phyloP scores from a whole-genome alignment of 1,284 basidiomycete genomes.

The Leucoagaricus sp. region DNA sequence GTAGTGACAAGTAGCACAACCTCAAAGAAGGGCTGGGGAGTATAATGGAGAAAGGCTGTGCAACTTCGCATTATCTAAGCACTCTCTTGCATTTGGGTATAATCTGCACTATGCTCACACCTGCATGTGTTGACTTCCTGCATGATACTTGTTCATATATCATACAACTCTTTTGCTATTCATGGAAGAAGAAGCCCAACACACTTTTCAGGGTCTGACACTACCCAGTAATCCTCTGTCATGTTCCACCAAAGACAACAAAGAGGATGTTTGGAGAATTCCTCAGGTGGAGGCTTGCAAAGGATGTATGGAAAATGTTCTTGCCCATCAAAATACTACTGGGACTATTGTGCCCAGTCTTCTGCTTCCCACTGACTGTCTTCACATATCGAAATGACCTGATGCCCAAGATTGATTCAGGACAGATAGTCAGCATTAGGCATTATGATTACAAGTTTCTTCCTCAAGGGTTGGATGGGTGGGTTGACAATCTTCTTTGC shows the following conservation, averaged over 20 bases:
- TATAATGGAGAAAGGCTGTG: background rate
- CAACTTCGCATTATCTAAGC: background rate
- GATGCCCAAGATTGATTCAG: background rate
- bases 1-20: background rate
- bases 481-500: background rate
- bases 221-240: background rate
- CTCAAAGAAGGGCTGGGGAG: background rate
- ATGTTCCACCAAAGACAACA: background rate
- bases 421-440: slow-evolving; percentile 5
- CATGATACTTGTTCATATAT: background rate
- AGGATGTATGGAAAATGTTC: slow-evolving; percentile 6
- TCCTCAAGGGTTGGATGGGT: background rate
- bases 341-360: slow-evolving; percentile 2
- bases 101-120: too few species aligned
- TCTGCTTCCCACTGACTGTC: background rate
- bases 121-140: background rate
- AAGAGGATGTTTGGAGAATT: background rate
- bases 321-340: slow-evolving; percentile 5
- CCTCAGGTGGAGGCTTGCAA: background rate
- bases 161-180: background rate
- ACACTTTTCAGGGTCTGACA: background rate
- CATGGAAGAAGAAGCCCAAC: background rate
- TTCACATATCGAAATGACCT: background rate
- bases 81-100: background rate
- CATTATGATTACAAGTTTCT: background rate